phyloP scores from a whole-genome alignment of 768 basidiomycete genomes.

The Pluteus cervinus region DNA sequence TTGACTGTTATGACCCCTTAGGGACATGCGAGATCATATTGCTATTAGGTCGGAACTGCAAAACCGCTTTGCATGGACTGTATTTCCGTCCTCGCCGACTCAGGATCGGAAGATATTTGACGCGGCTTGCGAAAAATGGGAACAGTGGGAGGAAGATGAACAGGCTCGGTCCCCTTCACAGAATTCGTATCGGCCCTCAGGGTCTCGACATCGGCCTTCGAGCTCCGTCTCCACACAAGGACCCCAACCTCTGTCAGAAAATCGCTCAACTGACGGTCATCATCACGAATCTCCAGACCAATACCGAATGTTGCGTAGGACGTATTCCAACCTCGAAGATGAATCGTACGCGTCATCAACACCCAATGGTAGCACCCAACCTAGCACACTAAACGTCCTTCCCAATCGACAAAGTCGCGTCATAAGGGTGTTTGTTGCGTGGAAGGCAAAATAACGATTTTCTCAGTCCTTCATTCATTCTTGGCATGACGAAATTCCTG shows the following conservation, averaged over 20 bases:
- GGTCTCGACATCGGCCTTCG: too few relatives aligned
- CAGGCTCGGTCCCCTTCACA: constrained; percentile 12
- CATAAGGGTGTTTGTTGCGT: constrained; percentile 49
- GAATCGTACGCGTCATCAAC: too few relatives aligned
- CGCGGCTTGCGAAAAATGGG: constrained; percentile 52
- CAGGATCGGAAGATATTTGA: constrained; percentile 52
- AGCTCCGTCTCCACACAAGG: too few relatives aligned
- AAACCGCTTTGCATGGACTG: constrained; percentile 44
- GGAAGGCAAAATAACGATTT: constrained; percentile 32
- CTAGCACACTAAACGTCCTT: too few relatives aligned
- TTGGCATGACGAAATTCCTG: constrained; percentile 2
- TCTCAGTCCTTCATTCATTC: constrained; percentile 6
- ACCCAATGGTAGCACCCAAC: too few relatives aligned
- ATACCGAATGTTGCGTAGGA: too few relatives aligned
- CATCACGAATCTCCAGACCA: too few relatives aligned
- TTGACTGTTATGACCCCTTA: constrained; percentile 17
- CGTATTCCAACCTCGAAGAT: constrained; percentile 3
- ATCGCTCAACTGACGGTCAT: too few relatives aligned
- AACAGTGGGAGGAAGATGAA: constrained; percentile 36
- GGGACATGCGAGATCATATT: constrained; percentile 64
- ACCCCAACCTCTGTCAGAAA: too few relatives aligned
- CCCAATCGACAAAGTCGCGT: constrained; percentile 52
- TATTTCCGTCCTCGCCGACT: constrained; percentile 32
- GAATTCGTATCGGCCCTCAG: too few relatives aligned
- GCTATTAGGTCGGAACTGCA: constrained; percentile 37